phyloP scores from a whole-genome alignment of 1,284 basidiomycete genomes.

The Peniophora sp. region DNA sequence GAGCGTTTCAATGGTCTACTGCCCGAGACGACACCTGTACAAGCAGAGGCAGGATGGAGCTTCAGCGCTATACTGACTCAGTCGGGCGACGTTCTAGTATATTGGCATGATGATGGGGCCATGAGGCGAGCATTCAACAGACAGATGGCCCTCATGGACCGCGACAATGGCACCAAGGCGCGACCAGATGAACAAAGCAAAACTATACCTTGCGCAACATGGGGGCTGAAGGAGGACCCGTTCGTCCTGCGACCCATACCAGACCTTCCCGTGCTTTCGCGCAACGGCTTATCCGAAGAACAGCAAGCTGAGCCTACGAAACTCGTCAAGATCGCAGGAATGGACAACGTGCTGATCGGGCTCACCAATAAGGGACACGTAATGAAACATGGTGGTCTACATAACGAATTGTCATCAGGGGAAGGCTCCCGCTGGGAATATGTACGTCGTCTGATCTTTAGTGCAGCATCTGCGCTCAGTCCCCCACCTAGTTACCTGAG shows the following conservation, averaged over 20 bases:
- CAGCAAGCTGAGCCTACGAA: slow-evolving; percentile 30
- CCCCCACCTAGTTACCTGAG: slow-evolving; percentile 46
- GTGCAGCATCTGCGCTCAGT: neutral
- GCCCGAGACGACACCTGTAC: slow-evolving; percentile 44
- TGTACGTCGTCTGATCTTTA: slow-evolving; percentile 37
- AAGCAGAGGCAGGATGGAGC: slow-evolving; percentile 75
- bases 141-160: slow-evolving; percentile 39
- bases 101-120: slow-evolving; percentile 57
- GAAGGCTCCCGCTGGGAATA: slow-evolving; percentile 61
- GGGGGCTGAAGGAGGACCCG: slow-evolving; percentile 48
- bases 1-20: slow-evolving; percentile 35
- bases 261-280: slow-evolving; percentile 40
- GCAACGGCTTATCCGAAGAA: slow-evolving; percentile 17
- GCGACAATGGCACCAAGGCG: slow-evolving; percentile 27
- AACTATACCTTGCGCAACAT: slow-evolving; percentile 56
- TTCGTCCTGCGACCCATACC: slow-evolving; percentile 32
- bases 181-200: slow-evolving; percentile 25
- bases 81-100: slow-evolving; percentile 64
- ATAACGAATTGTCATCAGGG: slow-evolving; percentile 28
- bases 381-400: slow-evolving; percentile 44
- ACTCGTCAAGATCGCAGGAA: slow-evolving; percentile 73
- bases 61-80: slow-evolving; percentile 66
- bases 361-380: slow-evolving; percentile 76
- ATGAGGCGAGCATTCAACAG: slow-evolving; percentile 29
- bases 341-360: slow-evolving; percentile 61